Evolutionary conservation across 2,329 filamentous ascomycete species (phyloP).

Genomic region (Zarea fungicola): DNA sequence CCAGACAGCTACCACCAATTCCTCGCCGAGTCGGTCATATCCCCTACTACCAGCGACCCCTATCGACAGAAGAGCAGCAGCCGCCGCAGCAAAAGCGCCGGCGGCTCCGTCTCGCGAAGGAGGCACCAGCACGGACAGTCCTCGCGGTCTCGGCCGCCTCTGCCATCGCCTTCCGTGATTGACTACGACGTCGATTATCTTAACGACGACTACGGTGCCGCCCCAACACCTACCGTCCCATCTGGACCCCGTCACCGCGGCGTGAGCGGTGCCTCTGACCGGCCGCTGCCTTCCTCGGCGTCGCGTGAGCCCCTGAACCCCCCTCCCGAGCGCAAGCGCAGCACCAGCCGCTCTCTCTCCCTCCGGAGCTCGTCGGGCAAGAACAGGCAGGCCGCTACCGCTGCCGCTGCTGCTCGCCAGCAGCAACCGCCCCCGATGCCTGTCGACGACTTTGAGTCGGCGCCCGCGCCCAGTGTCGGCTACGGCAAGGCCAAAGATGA

Average conservation of each 20-base stretch:
- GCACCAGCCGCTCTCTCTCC: conserved; percentile 4
- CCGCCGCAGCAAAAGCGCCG: conserved; percentile 23
- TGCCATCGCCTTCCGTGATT: conserved; percentile 14
- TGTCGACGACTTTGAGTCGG: conserved; percentile 43
- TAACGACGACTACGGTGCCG: conserved; percentile 8
- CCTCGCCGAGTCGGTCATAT: neutral
- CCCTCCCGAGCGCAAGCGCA: conserved; percentile 3
- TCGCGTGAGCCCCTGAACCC: neutral
- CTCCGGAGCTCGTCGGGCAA: conserved; percentile 4
- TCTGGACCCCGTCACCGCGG: neutral
- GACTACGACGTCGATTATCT: conserved; percentile 13
- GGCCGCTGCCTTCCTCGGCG: neutral
- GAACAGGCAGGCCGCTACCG: neutral
- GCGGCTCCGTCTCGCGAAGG: neutral
- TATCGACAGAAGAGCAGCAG: neutral
- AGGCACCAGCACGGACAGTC: neutral
- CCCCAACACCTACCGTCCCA: conserved; percentile 7
- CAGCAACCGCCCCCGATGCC: conserved; percentile 23
- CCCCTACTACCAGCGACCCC: neutral
- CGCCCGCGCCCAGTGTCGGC: conserved; percentile 53
- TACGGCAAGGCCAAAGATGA: conserved; percentile 54
- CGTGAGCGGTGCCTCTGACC: neutral
- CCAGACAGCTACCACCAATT: conserved; percentile 7
- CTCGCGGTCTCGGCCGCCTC: neutral
- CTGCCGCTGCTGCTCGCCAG: neutral